Conservation (phyloP, 2,329 filamentous ascomycete genomes). For the Boeremia lycopersici region DNA sequence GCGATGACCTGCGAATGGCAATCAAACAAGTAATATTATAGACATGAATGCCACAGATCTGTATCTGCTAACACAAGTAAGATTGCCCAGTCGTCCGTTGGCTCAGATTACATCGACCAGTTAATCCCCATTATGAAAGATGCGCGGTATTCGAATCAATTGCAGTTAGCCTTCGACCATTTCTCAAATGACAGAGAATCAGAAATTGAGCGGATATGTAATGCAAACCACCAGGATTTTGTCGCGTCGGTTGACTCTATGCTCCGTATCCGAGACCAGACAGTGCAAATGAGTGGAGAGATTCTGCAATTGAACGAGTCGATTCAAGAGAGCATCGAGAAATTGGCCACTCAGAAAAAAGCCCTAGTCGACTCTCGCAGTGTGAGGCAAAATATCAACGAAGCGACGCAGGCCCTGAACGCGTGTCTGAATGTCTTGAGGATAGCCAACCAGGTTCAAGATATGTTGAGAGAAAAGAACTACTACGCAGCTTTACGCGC, state of each 20-base stretch:
- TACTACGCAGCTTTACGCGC: constrained; percentile 95
- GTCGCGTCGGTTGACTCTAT: constrained; percentile 91
- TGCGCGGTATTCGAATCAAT: constrained; percentile 75
- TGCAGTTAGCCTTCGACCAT: constrained; percentile 78
- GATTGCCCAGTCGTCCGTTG: constrained; percentile 91
- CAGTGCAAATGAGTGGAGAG: constrained; percentile 84
- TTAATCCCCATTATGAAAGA: constrained; percentile 93
- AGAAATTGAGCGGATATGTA: constrained; percentile 92
- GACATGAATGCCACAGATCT: neutral
- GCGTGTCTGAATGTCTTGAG: constrained; percentile 91
- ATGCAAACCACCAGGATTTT: constrained; percentile 97
- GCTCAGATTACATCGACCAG: constrained; percentile 93
- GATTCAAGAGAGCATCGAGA: constrained; percentile 93
- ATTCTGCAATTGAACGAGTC: constrained; percentile 92
- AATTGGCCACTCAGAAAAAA: constrained; percentile 91
- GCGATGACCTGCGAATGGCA: constrained; percentile 55
- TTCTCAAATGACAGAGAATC: constrained; percentile 86
- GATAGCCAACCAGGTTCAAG: constrained; percentile 92
- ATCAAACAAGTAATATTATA: constrained; percentile 55
- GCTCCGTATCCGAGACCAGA: constrained; percentile 89
- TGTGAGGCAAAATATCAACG: constrained; percentile 93
- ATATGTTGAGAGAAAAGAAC: constrained; percentile 87
- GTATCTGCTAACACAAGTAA: constrained; percentile 49
- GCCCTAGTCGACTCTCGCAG: constrained; percentile 89
- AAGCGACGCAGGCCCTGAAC: constrained; percentile 84